Conservation (phyloP, 768 basidiomycete genomes). For the Mycena floridula region DNA sequence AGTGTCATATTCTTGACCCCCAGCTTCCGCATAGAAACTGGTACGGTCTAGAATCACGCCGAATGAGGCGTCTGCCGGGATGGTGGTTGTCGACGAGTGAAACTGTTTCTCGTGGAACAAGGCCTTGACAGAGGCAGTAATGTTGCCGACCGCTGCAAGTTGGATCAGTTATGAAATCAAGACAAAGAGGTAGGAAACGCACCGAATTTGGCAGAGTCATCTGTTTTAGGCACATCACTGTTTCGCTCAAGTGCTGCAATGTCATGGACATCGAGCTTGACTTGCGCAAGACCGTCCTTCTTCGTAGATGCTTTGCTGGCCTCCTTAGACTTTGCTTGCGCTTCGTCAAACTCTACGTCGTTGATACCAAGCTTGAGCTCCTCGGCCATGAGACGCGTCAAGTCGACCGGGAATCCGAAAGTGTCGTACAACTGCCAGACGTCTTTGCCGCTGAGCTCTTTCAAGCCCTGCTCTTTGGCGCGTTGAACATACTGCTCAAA, state of each 20-base stretch:
- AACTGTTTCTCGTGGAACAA: conserved; percentile 84
- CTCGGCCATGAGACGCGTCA: conserved; percentile 96
- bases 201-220: conserved; percentile 92
- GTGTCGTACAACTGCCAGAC: conserved; percentile 98
- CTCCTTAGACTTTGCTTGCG: conserved; percentile 83
- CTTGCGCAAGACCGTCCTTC: conserved; percentile 56
- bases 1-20: conserved; percentile 96
- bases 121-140: conserved; percentile 68
- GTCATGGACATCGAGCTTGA: conserved; percentile 96
- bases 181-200: conserved; percentile 21
- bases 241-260: conserved; percentile 82
- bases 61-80: conserved; percentile 64
- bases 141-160: conserved; percentile 65
- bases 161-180: neutral
- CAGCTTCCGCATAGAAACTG: conserved; percentile 95
- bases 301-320: conserved; percentile 84
- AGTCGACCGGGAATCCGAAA: conserved; percentile 95
- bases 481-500: conserved; percentile 82
- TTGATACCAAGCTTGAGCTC: conserved; percentile 83
- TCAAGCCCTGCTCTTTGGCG: conserved; percentile 55
- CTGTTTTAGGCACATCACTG: conserved; percentile 75
- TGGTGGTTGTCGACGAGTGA: conserved; percentile 52
- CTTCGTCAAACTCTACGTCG: conserved; percentile 82
- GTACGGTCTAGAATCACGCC: conserved; percentile 89
- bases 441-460: conserved; percentile 79